Conservation (phyloP, 2,329 filamentous ascomycete species). For the Clarireedia sp. region DNA sequence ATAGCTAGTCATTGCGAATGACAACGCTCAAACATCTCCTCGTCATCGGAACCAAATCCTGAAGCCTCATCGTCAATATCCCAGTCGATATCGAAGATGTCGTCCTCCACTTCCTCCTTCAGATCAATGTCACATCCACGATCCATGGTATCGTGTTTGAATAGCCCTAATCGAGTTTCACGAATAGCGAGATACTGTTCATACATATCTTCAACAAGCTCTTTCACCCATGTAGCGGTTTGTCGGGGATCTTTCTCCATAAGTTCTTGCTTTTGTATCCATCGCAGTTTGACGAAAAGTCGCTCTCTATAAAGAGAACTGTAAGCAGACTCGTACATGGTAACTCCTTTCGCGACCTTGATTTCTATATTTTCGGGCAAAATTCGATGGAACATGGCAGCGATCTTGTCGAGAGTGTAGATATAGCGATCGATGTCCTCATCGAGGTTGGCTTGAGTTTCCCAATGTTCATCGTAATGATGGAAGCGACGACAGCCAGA, state of each 20-base stretch:
- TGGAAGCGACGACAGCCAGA: not conserved
- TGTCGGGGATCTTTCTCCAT: not conserved
- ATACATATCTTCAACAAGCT: constrained; percentile 7
- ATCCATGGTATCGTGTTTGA: not conserved
- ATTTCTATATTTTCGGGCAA: constrained; percentile 4
- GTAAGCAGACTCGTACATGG: constrained; percentile 5
- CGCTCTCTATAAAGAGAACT: not conserved
- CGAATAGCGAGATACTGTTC: not conserved
- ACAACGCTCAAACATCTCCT: not conserved
- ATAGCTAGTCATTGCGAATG: no score
- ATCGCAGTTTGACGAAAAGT: constrained; percentile 5
- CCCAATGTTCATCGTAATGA: constrained; percentile 4
- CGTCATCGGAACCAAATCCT: not conserved
- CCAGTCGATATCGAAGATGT: not conserved
- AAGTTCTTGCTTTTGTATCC: constrained; percentile 3
- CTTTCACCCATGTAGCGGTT: not conserved
- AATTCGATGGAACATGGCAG: not conserved
- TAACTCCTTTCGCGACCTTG: not conserved
- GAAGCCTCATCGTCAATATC: not conserved
- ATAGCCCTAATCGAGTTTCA: not conserved
- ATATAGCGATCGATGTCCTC: constrained; percentile 6
- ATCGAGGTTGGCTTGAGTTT: not conserved
- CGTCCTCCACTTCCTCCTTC: not conserved
- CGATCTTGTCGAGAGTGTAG: constrained; percentile 5
- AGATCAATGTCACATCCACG: constrained; percentile 1